phyloP scores from a whole-genome alignment of 768 basidiomycete species.

The Lactarius indigo region DNA sequence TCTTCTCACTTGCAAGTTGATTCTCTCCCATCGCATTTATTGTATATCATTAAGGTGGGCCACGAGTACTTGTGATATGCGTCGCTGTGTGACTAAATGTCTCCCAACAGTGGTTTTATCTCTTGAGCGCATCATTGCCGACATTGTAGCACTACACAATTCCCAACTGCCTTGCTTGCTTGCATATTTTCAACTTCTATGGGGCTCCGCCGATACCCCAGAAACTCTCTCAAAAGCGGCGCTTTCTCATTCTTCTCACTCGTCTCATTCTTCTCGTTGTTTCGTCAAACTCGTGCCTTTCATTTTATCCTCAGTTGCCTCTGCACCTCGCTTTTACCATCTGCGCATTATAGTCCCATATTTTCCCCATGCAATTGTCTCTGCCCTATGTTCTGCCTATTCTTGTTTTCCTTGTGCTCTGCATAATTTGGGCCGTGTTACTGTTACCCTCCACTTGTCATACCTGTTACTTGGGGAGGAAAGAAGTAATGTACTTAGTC shows the following conservation, averaged over 20 bases:
- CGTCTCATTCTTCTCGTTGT: constrained; percentile 1
- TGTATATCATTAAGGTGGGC: constrained; percentile 26
- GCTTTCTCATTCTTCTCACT: constrained; percentile 5
- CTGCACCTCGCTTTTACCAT: constrained; percentile 22
- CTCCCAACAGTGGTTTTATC: not conserved
- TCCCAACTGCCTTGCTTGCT: constrained; percentile 14
- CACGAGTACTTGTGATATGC: too few species aligned
- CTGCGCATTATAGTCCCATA: constrained; percentile 23
- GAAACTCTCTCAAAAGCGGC: constrained; percentile 9
- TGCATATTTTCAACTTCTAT: constrained; percentile 12
- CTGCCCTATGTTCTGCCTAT: constrained; percentile 16
- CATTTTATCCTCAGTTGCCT: not conserved
- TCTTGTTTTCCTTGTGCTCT: constrained; percentile 20
- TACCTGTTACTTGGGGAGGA: constrained; percentile 8
- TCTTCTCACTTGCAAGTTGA: constrained; percentile 7
- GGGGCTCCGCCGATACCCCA: constrained; percentile 22
- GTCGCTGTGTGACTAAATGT: constrained; percentile 4
- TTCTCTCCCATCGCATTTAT: constrained; percentile 20
- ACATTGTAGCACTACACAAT: constrained; percentile 25
- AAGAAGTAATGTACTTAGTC: constrained; percentile 20
- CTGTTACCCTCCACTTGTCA: constrained; percentile 12
- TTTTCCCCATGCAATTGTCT: constrained; percentile 19
- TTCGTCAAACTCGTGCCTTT: constrained; percentile 15
- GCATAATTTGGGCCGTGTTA: constrained; percentile 15
- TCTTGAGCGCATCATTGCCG: constrained; percentile 12